Percentiles rank a stretch among this genome's conserved stretches.
Evolutionary conservation across 2,329 filamentous ascomycete genomes (phyloP).

Genomic region (Chaetomium strumarium): DNA sequence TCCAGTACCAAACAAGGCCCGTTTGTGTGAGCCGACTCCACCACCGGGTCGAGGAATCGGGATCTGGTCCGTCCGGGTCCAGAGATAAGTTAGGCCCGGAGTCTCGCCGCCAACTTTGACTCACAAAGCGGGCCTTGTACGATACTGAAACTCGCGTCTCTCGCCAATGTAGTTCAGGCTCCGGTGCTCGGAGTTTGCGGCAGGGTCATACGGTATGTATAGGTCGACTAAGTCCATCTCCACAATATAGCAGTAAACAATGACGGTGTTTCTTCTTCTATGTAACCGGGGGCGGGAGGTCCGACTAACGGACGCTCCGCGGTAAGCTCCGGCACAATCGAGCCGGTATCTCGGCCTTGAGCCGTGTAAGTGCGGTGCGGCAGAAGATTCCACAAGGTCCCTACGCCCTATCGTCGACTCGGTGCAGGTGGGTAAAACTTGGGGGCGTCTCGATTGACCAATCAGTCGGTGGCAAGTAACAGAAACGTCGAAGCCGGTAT

Average conservation of each 20-base stretch:
- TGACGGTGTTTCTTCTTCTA: background rate
- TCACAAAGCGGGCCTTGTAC: too few species aligned
- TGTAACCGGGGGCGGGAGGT: background rate
- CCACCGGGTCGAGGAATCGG: background rate
- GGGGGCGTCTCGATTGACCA: slow-evolving; percentile 7
- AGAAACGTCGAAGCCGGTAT: background rate
- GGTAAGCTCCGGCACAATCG: slow-evolving; percentile 10
- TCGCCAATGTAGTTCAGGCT: background rate
- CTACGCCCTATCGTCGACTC: slow-evolving; percentile 4
- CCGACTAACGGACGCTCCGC: background rate
- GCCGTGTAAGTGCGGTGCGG: background rate
- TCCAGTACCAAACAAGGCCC: background rate
- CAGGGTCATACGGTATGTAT: background rate
- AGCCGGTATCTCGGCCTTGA: background rate
- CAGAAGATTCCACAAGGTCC: slow-evolving; percentile 1
- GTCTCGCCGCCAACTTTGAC: too few species aligned
- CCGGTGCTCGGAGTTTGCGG: slow-evolving; percentile 14
- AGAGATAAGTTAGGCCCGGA: too few species aligned
- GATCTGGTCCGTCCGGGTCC: too few species aligned
- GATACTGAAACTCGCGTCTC: background rate
- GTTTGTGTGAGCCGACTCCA: background rate
- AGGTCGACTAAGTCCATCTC: too few species aligned
- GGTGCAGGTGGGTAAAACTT: slow-evolving; percentile 5
- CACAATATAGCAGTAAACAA: too few species aligned
- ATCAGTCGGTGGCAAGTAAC: slow-evolving; percentile 1